These are phyloP conservation scores for Phyllosticta ampelicida DNA, from an alignment of 2,329 filamentous ascomycete genomes.

Conservation along the genomic window DNA sequence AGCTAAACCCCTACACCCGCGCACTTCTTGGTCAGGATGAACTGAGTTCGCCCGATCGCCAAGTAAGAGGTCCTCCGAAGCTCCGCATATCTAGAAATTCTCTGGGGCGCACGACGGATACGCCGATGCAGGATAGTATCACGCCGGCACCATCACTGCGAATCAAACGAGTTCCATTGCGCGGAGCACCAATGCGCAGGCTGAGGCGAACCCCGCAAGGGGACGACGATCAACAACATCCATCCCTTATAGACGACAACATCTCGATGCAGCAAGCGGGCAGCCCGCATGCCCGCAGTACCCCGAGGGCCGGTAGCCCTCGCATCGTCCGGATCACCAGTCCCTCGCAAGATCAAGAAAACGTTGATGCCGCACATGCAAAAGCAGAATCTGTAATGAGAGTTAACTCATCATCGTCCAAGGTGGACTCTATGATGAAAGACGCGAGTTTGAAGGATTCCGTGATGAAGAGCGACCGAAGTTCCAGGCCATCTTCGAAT, in stretches of 20 bases:
- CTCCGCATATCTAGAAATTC: slow-evolving; percentile 27
- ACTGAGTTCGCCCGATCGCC: slow-evolving; percentile 27
- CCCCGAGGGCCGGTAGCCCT: slow-evolving; percentile 15
- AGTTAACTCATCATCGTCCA: not conserved
- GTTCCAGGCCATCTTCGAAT: slow-evolving; percentile 1
- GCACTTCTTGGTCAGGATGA: slow-evolving; percentile 55
- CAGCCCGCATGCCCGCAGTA: not conserved
- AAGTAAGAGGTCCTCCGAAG: slow-evolving; percentile 17
- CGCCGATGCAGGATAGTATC: slow-evolving; percentile 16
- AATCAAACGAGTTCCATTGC: slow-evolving; percentile 28
- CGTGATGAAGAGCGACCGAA: slow-evolving; percentile 15
- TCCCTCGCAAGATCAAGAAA: slow-evolving; percentile 66
- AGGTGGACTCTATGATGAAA: slow-evolving; percentile 20
- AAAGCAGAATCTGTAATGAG: slow-evolving; percentile 4
- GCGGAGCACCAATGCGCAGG: slow-evolving; percentile 29
- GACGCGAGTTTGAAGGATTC: slow-evolving; percentile 7
- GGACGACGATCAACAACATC: slow-evolving; percentile 4
- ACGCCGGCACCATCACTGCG: slow-evolving; percentile 31
- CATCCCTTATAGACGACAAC: not conserved
- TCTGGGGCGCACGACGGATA: slow-evolving; percentile 27
- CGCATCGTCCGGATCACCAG: slow-evolving; percentile 26
- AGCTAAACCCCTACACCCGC: slow-evolving; percentile 85
- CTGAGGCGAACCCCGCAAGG: slow-evolving; percentile 26
- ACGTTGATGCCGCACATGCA: slow-evolving; percentile 47
- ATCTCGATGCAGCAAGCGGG: not conserved